Base-by-base conservation (phyloP, 768 basidiomycete genomes). In the Asterophora parasitica region DNA sequence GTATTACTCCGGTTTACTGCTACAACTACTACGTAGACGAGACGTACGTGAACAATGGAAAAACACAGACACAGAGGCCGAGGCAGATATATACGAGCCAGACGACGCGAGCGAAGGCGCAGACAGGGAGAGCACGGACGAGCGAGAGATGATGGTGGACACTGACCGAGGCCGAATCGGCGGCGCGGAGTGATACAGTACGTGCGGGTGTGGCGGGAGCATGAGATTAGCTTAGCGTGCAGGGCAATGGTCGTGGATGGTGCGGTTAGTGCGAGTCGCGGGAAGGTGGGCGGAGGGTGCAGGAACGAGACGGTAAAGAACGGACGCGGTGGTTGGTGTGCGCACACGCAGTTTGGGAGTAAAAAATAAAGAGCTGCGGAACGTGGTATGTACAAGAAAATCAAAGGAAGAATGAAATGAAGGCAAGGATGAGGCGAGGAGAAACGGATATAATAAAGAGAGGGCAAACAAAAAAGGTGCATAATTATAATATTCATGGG, bases 371-470 rank as follows among this genome's bases (percentile, higher is more conserved):
- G 3, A 6, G 23, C 23, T 23, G 12, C 11, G 44, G 52, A 50
- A 54, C 52, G 51, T 53, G 51, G 60, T 48, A 55, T 49, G 56
- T 49, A 56, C 58, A 60, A 61, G 53, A 49, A 48, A 57, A 3
- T 23, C 23, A 23, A 23, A 23, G 23, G 45, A 37, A 45, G 44
- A 43, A 53, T 48, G 46, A 48, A 41, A 47, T 45, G 48, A 40
- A 56, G 43, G 45, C 38, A 48, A 53, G 23, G 35, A 17, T 27
- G 33, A 31, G 4, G 30, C 30, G 23, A 31, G 23, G 23, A 51
- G 49, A 11, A n/a, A 44, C 17, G 45, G 50, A 53, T 57, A 58
- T 49, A 61, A 63, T 64, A 62, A 69, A 65, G 62, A 66, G 59
- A 65, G 58, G 61, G 56, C 59, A 62, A 68, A 65, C 53, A 50